Conservation (phyloP, 2,329 filamentous ascomycete genomes). For the Ophiocordyceps sinensis region DNA sequence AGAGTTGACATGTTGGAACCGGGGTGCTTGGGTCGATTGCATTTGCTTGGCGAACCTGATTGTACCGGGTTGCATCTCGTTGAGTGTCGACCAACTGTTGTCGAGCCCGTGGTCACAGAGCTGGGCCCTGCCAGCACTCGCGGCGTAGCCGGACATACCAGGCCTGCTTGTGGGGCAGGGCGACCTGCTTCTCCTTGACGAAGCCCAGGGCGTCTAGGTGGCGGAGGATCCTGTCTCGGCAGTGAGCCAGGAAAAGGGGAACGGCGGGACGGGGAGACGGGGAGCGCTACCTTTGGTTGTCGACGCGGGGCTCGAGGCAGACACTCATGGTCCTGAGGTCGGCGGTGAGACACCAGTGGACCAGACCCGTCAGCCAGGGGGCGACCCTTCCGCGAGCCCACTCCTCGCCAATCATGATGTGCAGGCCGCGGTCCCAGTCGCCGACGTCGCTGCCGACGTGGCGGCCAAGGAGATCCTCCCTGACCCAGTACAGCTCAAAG, state of each 20-base stretch:
- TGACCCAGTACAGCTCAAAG: conserved; percentile 97
- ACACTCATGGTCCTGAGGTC: conserved; percentile 73
- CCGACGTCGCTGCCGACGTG: conserved; percentile 50
- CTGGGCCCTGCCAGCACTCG: conserved; percentile 65
- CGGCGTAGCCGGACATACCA: conserved; percentile 70
- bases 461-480: conserved; percentile 68
- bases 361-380: conserved; percentile 69
- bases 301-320: conserved; percentile 77
- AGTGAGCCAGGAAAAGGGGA: neutral
- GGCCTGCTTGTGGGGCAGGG: conserved; percentile 84
- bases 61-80: too few species aligned
- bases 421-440: conserved; percentile 79
- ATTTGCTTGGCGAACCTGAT: too few species aligned
- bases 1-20: too few species aligned
- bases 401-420: conserved; percentile 81
- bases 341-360: conserved; percentile 71
- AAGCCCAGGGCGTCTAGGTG: conserved; percentile 68
- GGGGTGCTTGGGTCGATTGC: too few species aligned
- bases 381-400: conserved; percentile 75
- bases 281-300: conserved; percentile 66
- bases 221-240: conserved; percentile 13
- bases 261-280: neutral
- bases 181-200: conserved; percentile 70
- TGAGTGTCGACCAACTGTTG: too few species aligned
- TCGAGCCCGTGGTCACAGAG: conserved; percentile 22